phyloP scores from a whole-genome alignment of 2,329 filamentous ascomycete genomes.

The Emmonsiellopsis sp. region DNA sequence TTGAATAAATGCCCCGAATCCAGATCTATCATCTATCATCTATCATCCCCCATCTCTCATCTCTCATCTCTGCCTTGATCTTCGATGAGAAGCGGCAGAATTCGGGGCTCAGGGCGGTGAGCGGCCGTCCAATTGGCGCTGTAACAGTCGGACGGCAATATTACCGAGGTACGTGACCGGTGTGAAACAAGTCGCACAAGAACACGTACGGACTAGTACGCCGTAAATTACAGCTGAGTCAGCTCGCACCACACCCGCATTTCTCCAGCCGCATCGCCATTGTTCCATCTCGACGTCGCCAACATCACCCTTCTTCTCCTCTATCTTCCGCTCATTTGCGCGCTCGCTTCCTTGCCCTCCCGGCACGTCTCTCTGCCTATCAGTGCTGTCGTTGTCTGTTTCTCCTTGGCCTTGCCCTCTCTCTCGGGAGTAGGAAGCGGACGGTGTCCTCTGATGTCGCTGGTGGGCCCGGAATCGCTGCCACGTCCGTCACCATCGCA shows the following conservation, averaged over 20 bases:
- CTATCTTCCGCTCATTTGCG: not conserved
- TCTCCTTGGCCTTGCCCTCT: not conserved
- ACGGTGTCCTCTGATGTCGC: not conserved
- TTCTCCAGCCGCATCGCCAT: too few relatives aligned
- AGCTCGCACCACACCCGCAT: too few relatives aligned
- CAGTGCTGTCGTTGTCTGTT: too few relatives aligned
- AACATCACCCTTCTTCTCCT: not conserved
- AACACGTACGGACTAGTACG: not conserved
- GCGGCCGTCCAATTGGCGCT: too few relatives aligned
- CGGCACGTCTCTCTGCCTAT: not conserved
- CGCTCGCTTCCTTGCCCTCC: not conserved
- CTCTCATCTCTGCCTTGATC: too few relatives aligned
- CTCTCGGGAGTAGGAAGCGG: not conserved
- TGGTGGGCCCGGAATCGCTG: not conserved
- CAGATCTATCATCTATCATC: too few relatives aligned
- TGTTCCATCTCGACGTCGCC: too few relatives aligned
- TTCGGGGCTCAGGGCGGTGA: too few relatives aligned
- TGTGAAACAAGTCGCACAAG: not conserved
- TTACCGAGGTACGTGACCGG: not conserved
- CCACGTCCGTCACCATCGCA: not conserved
- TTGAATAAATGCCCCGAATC: too few relatives aligned
- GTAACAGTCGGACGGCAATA: not conserved
- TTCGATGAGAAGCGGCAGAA: too few relatives aligned
- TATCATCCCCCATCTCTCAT: too few relatives aligned
- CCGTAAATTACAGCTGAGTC: not conserved